Evolutionary conservation across 2,329 filamentous ascomycete species (phyloP), one percentile per base, ranked within the genome.

Genomic region (Aspergillus ustus): DNA sequence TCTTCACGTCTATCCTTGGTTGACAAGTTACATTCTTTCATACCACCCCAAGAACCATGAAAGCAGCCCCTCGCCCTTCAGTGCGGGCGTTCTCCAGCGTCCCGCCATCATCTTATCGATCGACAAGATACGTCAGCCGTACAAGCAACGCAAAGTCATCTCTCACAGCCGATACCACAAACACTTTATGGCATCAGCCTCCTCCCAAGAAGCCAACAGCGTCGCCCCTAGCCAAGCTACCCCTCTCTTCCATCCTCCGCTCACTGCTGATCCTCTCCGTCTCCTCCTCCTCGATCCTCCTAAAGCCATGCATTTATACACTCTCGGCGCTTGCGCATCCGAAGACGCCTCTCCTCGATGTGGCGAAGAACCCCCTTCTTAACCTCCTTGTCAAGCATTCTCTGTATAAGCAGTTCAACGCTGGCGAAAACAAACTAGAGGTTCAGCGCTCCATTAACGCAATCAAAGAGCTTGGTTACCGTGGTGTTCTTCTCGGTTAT

Each of bases 281-380:
- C 31, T 78, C 75, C 0, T 78, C 75, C 5, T 77, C 75, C 1
- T 44, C 72, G 6, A 58, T 89, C 4, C 85, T 97, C 0, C 85
- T 96, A 7, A 81, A 83, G 13, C 89, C 91, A 1, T 94, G 90
- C 45, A 84, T 96, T 57, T 84, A 83, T 61, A 79, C 91, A 53
- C 90, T 96, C 75, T 85, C 83, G 7, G 75, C 84, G 25, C 84
- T 83, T 55, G 78, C 80, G 1, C 75, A 80, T 54, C 82, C 81
- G 6, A 78, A 77, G 59, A 79, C 75, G 0, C 59, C 73, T 1
- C 56, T 84, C 1, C 70, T 83, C 34, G 81, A 83, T 64, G 81
- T 83, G 0, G 81, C 84, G 56, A 76, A 75, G 17, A 84, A 84
- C 66, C 75, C 75, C 1, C 19, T 84, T 3, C 68, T 85, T 11